Conservation (phyloP, 1,284 basidiomycete species). For the Schizophyllum amplum region DNA sequence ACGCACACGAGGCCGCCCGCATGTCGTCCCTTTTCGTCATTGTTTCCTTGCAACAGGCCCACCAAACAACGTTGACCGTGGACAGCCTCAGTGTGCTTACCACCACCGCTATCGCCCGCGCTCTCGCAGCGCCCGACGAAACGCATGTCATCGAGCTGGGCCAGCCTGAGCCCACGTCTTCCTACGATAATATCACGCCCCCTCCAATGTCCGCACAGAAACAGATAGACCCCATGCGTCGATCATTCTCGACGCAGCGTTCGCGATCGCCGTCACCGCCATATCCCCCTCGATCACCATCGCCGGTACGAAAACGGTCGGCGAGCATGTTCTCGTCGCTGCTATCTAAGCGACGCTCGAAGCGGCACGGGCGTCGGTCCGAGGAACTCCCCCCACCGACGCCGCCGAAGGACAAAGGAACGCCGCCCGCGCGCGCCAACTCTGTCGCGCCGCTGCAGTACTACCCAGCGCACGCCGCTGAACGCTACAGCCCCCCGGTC, state of each 20-base stretch:
- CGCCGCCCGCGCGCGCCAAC: slow-evolving; percentile 9
- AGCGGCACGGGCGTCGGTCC: slow-evolving; percentile 8
- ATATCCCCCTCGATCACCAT: not conserved
- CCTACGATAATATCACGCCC: slow-evolving; percentile 6
- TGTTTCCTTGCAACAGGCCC: slow-evolving; percentile 23
- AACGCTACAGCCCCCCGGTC: slow-evolving; percentile 29
- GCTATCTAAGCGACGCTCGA: slow-evolving; percentile 18
- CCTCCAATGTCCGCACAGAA: not conserved
- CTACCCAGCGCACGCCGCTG: slow-evolving; percentile 14
- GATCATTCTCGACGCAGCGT: slow-evolving; percentile 25
- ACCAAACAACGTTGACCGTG: slow-evolving; percentile 34
- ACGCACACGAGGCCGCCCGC: slow-evolving; percentile 12
- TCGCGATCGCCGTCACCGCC: slow-evolving; percentile 13
- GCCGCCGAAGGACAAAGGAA: slow-evolving; percentile 12
- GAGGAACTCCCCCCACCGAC: not conserved
- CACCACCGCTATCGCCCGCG: slow-evolving; percentile 23
- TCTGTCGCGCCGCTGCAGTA: slow-evolving; percentile 19
- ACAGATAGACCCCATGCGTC: slow-evolving; percentile 18
- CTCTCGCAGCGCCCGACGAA: slow-evolving; percentile 21
- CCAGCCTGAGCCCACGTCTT: slow-evolving; percentile 11
- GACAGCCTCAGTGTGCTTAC: slow-evolving; percentile 34
- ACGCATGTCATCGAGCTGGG: slow-evolving; percentile 21
- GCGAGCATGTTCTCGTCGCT: slow-evolving; percentile 27
- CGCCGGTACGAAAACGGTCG: slow-evolving; percentile 5
- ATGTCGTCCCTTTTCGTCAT: slow-evolving; percentile 11